Evolutionary conservation across 2,329 filamentous ascomycete species (phyloP).

Genomic region (Pseudogymnoascus sp.): DNA sequence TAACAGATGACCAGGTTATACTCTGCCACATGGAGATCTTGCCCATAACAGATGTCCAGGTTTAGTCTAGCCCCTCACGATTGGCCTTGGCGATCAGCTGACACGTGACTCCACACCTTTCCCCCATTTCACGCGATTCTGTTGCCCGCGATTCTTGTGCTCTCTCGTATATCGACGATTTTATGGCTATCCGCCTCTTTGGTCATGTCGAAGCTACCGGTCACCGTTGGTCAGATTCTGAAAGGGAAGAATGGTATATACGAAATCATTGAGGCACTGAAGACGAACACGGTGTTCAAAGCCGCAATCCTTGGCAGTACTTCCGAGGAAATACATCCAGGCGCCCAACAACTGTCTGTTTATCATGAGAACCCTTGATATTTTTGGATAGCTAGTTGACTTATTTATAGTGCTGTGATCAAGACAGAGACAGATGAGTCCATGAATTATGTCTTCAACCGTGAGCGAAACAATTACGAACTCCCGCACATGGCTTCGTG

Average conservation of each 20-base stretch:
- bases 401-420: constrained; percentile 15
- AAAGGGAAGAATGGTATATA: background rate
- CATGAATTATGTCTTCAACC: constrained; percentile 13
- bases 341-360: background rate
- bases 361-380: background rate
- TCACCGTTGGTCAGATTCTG: constrained; percentile 4
- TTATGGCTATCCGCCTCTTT: background rate
- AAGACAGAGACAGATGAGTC: constrained; percentile 14
- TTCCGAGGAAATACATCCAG: background rate
- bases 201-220: background rate
- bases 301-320: background rate
- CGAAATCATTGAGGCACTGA: background rate
- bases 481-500: constrained; percentile 14
- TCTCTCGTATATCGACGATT: background rate
- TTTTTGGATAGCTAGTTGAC: constrained; percentile 11
- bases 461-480: constrained; percentile 18
- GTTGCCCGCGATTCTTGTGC: background rate
- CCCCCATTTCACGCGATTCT: no score
- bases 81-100: no score
- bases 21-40: no score
- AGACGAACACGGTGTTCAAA: background rate
- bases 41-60: no score
- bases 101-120: no score
- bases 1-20: no score
- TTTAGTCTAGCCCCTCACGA: no score